These are phyloP conservation scores for Curvularia hawaiiensis DNA, from an alignment of 2,329 filamentous ascomycete genomes.

Conservation along the genomic window DNA sequence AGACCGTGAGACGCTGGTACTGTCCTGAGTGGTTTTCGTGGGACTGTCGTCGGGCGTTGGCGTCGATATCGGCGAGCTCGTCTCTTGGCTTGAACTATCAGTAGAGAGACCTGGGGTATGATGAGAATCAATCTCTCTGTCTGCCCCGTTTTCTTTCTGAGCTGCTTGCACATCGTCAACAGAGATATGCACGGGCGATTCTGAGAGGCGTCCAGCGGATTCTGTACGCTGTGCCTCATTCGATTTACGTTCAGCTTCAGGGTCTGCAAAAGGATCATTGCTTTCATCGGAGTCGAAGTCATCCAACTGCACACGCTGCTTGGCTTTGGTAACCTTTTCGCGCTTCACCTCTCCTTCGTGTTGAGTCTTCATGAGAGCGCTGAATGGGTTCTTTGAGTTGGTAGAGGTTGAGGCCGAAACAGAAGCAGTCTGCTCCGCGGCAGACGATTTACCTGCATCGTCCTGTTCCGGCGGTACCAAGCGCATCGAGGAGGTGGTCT, in stretches of 20 bases:
- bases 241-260: slow-evolving; percentile 42
- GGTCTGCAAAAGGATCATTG: slow-evolving; percentile 51
- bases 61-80: slow-evolving; percentile 45
- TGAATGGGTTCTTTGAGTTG: slow-evolving; percentile 39
- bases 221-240: slow-evolving; percentile 27
- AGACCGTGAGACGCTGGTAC: slow-evolving; percentile 27
- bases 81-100: slow-evolving; percentile 73
- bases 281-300: slow-evolving; percentile 67
- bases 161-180: slow-evolving; percentile 55
- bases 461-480: slow-evolving; percentile 40
- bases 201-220: slow-evolving; percentile 55
- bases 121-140: slow-evolving; percentile 37
- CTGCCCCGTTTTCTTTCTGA: slow-evolving; percentile 22
- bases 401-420: slow-evolving; percentile 30
- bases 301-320: slow-evolving; percentile 69
- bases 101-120: slow-evolving; percentile 69
- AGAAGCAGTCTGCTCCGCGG: slow-evolving; percentile 30
- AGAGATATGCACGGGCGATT: slow-evolving; percentile 72
- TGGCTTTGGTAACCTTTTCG: slow-evolving; percentile 63
- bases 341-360: slow-evolving; percentile 57
- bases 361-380: slow-evolving; percentile 40
- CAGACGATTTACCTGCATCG: slow-evolving; percentile 15
- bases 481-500: slow-evolving; percentile 41
- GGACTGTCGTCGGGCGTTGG: slow-evolving; percentile 42
- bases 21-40: slow-evolving; percentile 35